phyloP scores from a whole-genome alignment of 345 rosid genomes.

The Pistacia atlantica region DNA sequence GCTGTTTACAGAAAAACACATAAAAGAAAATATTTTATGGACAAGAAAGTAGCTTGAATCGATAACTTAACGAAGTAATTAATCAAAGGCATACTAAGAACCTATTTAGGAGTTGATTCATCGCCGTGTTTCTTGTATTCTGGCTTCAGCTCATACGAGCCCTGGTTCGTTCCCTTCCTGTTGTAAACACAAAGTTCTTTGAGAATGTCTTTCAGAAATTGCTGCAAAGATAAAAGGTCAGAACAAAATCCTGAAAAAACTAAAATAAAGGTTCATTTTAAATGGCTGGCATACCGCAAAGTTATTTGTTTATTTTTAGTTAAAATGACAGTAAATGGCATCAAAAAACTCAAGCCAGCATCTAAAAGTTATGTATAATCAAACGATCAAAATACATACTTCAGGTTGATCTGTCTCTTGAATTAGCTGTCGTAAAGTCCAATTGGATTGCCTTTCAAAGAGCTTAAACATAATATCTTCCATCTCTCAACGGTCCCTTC shows the following conservation, averaged over 20 bases:
- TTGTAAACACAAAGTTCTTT: constrained; percentile 87
- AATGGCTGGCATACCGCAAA: no score
- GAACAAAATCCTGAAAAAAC: background rate
- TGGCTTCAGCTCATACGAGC: constrained; percentile 88
- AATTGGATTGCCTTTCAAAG: constrained; percentile 85
- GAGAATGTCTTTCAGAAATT: constrained; percentile 81
- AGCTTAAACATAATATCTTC: constrained; percentile 87
- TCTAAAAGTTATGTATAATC: background rate
- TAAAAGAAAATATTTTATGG: no score
- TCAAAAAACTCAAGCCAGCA: background rate
- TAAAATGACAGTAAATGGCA: background rate
- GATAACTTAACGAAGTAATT: no score
- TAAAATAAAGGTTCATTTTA: background rate
- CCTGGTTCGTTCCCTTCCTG: constrained; percentile 56
- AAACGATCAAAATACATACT: constrained; percentile 40
- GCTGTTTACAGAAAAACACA: no score
- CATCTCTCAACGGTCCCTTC: constrained; percentile 92
- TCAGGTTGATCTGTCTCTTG: constrained; percentile 94
- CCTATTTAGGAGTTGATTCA: constrained; percentile 32
- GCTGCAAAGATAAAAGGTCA: constrained; percentile 41
- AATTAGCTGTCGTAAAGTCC: constrained; percentile 75
- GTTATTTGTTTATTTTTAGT: no score
- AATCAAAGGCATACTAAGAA: background rate
- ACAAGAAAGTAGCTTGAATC: no score
- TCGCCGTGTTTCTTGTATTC: constrained; percentile 71